Conservation (phyloP, 2,329 filamentous ascomycete genomes). For the Ascochyta fabae region DNA sequence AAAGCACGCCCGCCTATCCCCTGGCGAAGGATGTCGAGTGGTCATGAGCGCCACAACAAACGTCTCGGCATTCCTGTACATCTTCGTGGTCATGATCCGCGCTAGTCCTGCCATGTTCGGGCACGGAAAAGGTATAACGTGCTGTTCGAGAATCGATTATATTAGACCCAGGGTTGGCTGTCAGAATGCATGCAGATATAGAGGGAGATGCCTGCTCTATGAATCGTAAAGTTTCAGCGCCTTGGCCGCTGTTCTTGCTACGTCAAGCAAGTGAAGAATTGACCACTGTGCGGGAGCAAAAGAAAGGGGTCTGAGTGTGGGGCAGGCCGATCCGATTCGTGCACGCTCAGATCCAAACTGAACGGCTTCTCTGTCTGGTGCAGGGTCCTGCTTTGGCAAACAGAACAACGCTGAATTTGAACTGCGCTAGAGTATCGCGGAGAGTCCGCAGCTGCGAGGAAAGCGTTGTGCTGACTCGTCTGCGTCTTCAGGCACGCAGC, state of each 20-base stretch:
- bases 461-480: conserved; percentile 13
- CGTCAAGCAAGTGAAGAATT: conserved; percentile 16
- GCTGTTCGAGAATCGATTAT: conserved; percentile 3
- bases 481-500: conserved; percentile 8
- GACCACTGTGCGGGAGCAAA: conserved; percentile 3
- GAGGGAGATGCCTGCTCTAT: conserved; percentile 11
- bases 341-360: conserved; percentile 40
- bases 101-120: conserved; percentile 8
- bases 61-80: conserved; percentile 25
- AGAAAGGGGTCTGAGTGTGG: conserved; percentile 40
- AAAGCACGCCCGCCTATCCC: conserved; percentile 18
- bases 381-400: conserved; percentile 38
- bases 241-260: conserved; percentile 24
- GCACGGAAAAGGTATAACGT: conserved; percentile 15
- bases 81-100: conserved; percentile 12
- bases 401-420: conserved; percentile 8
- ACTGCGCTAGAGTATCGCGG: conserved; percentile 2
- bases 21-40: conserved; percentile 27
- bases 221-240: conserved; percentile 12
- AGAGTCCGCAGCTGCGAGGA: conserved; percentile 6
- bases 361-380: conserved; percentile 41
- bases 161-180: conserved; percentile 10
- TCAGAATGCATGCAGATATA: background rate
- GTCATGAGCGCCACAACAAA: conserved; percentile 29
- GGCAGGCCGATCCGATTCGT: conserved; percentile 43